phyloP scores from a whole-genome alignment of 495 filamentous ascomycete species.

The Amniculicola lignicola region DNA sequence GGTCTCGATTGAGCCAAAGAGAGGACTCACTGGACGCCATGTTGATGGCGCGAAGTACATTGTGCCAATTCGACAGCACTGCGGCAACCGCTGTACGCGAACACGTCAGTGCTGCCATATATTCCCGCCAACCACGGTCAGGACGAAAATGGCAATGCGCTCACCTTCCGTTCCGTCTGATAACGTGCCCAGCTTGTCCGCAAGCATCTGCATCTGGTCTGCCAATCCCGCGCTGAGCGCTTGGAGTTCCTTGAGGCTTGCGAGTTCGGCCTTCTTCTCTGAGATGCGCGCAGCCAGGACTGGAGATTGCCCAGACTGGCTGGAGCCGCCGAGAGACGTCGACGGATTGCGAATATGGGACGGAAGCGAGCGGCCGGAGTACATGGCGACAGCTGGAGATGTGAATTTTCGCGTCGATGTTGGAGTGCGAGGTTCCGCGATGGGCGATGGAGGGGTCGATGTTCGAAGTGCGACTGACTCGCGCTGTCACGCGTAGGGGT shows the following conservation, averaged over 20 bases:
- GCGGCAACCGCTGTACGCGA: conserved; percentile 71
- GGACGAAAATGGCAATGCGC: not conserved
- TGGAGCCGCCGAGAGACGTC: conserved; percentile 43
- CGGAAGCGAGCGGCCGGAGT: conserved; percentile 56
- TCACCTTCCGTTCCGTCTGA: conserved; percentile 90
- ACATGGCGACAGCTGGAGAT: conserved; percentile 46
- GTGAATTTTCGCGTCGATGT: not conserved
- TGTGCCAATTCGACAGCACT: conserved; percentile 94
- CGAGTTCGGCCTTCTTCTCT: conserved; percentile 90
- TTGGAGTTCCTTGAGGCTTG: conserved; percentile 80
- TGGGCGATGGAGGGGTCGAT: not conserved
- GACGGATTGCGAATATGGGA: conserved; percentile 63
- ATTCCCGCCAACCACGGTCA: not conserved
- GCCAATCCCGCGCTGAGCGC: conserved; percentile 86
- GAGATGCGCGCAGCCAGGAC: conserved; percentile 81
- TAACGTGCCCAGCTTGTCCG: conserved; percentile 81
- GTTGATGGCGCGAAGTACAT: conserved; percentile 86
- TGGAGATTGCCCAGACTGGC: conserved; percentile 66
- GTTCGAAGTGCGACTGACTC: too few species aligned
- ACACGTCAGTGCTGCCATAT: conserved; percentile 21
- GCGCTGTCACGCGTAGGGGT: too few species aligned
- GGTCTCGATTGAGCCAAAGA: not conserved
- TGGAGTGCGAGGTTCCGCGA: too few species aligned
- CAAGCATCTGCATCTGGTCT: conserved; percentile 83
- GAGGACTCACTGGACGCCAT: conserved; percentile 83